Evolutionary conservation across 2,329 filamentous ascomycete genomes (phyloP), one percentile per base, ranked within the genome.

Genomic region (Colletotrichum sublineola): DNA sequence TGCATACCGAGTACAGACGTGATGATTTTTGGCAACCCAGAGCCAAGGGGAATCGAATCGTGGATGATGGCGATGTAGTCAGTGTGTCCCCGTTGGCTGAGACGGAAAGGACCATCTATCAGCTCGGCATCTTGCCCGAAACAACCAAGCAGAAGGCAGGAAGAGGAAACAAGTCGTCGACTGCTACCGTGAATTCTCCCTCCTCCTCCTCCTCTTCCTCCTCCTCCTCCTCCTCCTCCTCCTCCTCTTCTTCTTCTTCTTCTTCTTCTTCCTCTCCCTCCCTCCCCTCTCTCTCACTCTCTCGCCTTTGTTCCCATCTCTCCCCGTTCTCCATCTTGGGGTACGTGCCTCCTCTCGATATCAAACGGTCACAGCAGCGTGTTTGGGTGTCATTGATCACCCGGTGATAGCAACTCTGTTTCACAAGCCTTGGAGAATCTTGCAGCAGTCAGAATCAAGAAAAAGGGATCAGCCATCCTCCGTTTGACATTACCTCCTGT

Each of bases 371-470:
- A 72, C 69, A 61, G 60, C 69, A 72, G n/a, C 40, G 31, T 68
- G 65, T 72, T 72, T 69, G 69, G 66, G 69, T 73, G 70, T 65
- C 70, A 61, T 50, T 70, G 44, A 73, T 31, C 61, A 61, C 60
- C 70, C 46, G 11, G 60, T 56, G 38, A 55, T 61, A 61, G 48
- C 66, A 48, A 42, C 44, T 48, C 66, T 60, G 70, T 73, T 70
- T 73, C 70, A 73, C 61, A 55, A 44, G 60, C 68, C 52, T 55
- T 42, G 55, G n/a, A 18, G 36, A 56, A 29, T 46, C 48, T 73
- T 66, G 52, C 46, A 55, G 61, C 66, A 48, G 18, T 5, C 65
- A 24, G 7, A n/a, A 33, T 42, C 46, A 3, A 40, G 20, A 56
- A 33, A 53, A 40, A 40, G 8, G 33, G 48, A 44, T 33, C 62